Evolutionary conservation across 306 rosid genomes (phyloP), one percentile per base, ranked within the genome.

Genomic region (Malus fusca): DNA sequence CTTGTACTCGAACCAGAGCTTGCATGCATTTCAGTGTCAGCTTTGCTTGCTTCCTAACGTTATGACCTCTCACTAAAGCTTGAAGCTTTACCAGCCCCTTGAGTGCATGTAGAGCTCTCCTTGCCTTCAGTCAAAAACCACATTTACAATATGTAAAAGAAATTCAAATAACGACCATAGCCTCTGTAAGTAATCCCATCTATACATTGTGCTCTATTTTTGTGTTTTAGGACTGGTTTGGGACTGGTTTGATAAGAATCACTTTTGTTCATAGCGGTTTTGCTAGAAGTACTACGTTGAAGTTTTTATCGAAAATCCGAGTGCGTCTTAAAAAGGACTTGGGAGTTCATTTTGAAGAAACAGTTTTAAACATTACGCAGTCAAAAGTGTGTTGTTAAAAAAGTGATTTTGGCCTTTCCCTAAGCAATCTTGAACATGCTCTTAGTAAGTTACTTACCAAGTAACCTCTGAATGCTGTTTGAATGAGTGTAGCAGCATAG

Each of bases 41-140:
- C 70, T 77, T 82, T 13, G 74, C 73, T 42, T 74, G 85, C 82
- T 69, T 82, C 19, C 82, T 26, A 17, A 74, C 74, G 31, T 74
- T 82, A 3, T 78, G 85, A 26, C 82, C 85, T 78, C 85, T 82
- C 21, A 78, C 79, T 33, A 82, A 78, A 11, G 82, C 85, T 78
- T 82, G 85, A 33, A 82, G 82, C 63, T 74, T 82, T 35, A 82
- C 85, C 4, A 82, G 72, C 63, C 85, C 85, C 44, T 78, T 82
- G 4, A 82, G 79, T n/a, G 82, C 85, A 31, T 48, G 44, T 6
- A 78, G 73, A 73, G 82, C 85, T 69, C 79, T 82, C 43, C 79
- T 78, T 58, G 85, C 85, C 85, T 82, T 72, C 42, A 65, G 59
- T 64, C 53, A 68, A 40, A 43, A 28, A 68, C n/a, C 30, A 62